Evolutionary conservation across 2,329 filamentous ascomycete species (phyloP).

Genomic region (Colletotrichum limetticola): DNA sequence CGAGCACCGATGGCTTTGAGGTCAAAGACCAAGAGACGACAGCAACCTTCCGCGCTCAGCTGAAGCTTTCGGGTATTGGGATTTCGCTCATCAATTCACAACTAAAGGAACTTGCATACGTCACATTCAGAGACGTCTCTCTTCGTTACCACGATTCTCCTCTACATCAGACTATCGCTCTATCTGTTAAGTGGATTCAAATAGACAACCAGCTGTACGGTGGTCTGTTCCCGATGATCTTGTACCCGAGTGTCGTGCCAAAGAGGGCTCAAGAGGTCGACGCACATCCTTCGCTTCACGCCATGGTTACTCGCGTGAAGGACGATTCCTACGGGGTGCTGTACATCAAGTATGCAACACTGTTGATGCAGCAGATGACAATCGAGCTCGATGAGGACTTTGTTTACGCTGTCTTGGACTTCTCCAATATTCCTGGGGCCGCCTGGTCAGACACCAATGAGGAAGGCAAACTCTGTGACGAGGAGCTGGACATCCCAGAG

Average conservation of each 20-base stretch:
- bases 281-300: conserved; percentile 92
- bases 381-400: conserved; percentile 98
- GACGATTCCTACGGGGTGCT: conserved; percentile 98
- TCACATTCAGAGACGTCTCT: conserved; percentile 92
- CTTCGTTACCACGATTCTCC: conserved; percentile 93
- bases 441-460: conserved; percentile 83
- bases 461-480: conserved; percentile 88
- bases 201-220: conserved; percentile 99
- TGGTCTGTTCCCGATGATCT: conserved; percentile 95
- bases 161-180: conserved; percentile 89
- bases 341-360: conserved; percentile 97
- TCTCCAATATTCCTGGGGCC: conserved; percentile 90
- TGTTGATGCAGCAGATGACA: conserved; percentile 97
- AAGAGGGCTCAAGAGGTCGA: conserved; percentile 98
- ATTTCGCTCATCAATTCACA: conserved; percentile 94
- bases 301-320: conserved; percentile 92
- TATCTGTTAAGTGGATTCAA: conserved; percentile 98
- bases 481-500: conserved; percentile 90
- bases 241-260: conserved; percentile 97
- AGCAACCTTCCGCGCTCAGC: conserved; percentile 87
- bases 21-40: conserved; percentile 92
- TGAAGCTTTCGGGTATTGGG: conserved; percentile 90
- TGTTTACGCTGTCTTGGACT: conserved; percentile 94
- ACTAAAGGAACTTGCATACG: conserved; percentile 89
- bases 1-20: conserved; percentile 80